A percentile compares a stretch with the other conserved stretches of the same genome.
Evolutionary conservation across 177 flowering plant genomes (phyloP).

Genomic region (Vitis hybrid): DNA sequence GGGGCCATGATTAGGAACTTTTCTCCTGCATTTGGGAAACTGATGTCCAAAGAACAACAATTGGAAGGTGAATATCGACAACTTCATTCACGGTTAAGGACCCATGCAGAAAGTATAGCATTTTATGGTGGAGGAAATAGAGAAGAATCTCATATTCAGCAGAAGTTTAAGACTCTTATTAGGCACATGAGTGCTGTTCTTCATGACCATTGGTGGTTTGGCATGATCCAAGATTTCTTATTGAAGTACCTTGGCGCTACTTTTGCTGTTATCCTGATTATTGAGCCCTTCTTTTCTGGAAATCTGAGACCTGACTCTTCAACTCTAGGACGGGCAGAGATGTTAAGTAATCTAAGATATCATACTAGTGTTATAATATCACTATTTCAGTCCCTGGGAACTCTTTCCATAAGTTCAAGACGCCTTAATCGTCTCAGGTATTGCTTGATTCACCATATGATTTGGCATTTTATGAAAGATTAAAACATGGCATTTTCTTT

Average conservation of each 20-base stretch:
- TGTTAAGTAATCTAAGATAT: conserved; percentile 97
- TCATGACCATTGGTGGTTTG: conserved; percentile 99
- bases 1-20: conserved; percentile 79
- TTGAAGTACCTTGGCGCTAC: conserved; percentile 98
- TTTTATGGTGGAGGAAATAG: conserved; percentile 95
- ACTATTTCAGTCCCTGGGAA: conserved; percentile 89
- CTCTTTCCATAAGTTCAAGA: conserved; percentile 92
- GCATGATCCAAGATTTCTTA: conserved; percentile 98
- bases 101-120: conserved; percentile 96
- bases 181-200: conserved; percentile 77
- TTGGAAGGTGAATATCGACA: conserved; percentile 97
- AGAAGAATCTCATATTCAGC: conserved; percentile 87
- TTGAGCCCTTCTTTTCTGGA: conserved; percentile 98
- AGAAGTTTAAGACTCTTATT: conserved; percentile 73
- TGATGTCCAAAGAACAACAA: conserved; percentile 95
- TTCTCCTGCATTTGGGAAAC: conserved; percentile 93
- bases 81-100: conserved; percentile 94
- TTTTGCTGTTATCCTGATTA: conserved; percentile 89
- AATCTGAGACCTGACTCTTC: conserved; percentile 82
- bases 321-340: conserved; percentile 94
- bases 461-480: too few relatives aligned
- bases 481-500: too few relatives aligned
- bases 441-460: conserved; percentile 6
- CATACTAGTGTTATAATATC: conserved; percentile 98
- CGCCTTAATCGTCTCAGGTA: conserved; percentile 95